Evolutionary conservation across 2,329 filamentous ascomycete species (phyloP).

Genomic region (Aspergillus tanneri): DNA sequence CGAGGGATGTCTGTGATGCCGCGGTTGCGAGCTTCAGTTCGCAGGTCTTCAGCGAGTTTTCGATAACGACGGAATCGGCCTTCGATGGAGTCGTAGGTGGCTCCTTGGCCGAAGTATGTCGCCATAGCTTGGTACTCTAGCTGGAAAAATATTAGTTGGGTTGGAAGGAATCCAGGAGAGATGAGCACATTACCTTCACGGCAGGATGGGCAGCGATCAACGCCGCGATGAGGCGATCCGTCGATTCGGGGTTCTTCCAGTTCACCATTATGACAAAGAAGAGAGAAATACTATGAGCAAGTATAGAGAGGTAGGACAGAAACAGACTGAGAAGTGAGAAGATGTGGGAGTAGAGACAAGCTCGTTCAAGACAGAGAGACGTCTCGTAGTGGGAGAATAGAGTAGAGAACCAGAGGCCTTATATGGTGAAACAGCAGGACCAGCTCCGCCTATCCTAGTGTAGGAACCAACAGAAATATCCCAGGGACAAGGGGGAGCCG

Average conservation of each 20-base stretch:
- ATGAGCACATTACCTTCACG: conserved; percentile 24
- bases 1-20: conserved; percentile 16
- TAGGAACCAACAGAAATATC: neutral
- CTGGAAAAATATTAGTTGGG: conserved; percentile 28
- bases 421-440: neutral
- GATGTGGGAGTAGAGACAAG: neutral
- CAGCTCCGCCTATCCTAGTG: no score
- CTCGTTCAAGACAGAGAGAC: conserved; percentile 1
- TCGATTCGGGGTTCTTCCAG: conserved; percentile 28
- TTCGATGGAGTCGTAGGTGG: conserved; percentile 52
- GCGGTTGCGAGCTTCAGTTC: conserved; percentile 22
- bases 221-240: conserved; percentile 27
- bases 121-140: conserved; percentile 48
- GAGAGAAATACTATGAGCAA: neutral
- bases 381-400: conserved; percentile 4
- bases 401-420: neutral
- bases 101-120: conserved; percentile 45
- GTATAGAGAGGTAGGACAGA: conserved; percentile 1
- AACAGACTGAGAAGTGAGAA: conserved; percentile 7
- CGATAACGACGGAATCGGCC: conserved; percentile 48
- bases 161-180: neutral
- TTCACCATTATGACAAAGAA: conserved; percentile 27
- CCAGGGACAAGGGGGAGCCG: neutral
- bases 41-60: conserved; percentile 38
- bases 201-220: conserved; percentile 30